A percentile compares a stretch with the other conserved stretches of the same genome.
Conservation (phyloP, 768 basidiomycete genomes). For the Termitomyces sp. region DNA sequence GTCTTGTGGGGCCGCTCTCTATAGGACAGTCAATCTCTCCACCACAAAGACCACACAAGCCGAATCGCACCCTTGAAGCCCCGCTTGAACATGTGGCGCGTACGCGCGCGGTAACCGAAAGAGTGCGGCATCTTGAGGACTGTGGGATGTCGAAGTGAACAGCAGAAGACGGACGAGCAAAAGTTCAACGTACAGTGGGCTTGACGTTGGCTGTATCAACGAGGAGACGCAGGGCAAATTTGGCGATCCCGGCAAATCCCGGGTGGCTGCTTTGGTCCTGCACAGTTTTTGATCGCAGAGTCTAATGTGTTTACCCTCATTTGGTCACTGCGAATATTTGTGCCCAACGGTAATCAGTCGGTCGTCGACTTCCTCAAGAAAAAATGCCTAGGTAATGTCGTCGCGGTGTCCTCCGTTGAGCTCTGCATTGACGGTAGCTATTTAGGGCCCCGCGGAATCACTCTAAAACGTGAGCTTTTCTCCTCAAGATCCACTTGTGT, state of each 20-base stretch:
- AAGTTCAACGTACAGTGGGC: slow-evolving; percentile 42
- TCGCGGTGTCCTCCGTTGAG: slow-evolving; percentile 12
- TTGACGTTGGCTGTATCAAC: slow-evolving; percentile 42
- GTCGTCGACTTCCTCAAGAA: slow-evolving; percentile 52
- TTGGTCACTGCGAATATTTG: slow-evolving; percentile 25
- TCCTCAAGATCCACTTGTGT: slow-evolving; percentile 66
- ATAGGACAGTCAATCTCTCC: slow-evolving; percentile 11
- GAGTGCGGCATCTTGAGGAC: slow-evolving; percentile 97
- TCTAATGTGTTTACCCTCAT: slow-evolving; percentile 35
- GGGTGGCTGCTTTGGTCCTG: slow-evolving; percentile 62
- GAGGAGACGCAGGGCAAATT: slow-evolving; percentile 21
- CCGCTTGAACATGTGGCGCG: slow-evolving; percentile 99
- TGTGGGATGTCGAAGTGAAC: slow-evolving; percentile 30
- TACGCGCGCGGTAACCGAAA: slow-evolving; percentile 99
- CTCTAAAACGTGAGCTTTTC: slow-evolving; percentile 84
- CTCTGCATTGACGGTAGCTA: slow-evolving; percentile 24
- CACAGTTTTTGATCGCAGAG: slow-evolving; percentile 53
- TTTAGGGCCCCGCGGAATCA: slow-evolving; percentile 87
- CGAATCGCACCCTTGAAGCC: slow-evolving; percentile 85
- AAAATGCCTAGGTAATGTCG: slow-evolving; percentile 79
- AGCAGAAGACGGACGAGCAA: slow-evolving; percentile 14
- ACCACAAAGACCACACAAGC: background rate
- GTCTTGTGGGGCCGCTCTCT: slow-evolving; percentile 88
- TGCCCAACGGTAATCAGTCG: slow-evolving; percentile 20
- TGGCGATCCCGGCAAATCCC: slow-evolving; percentile 45